Base-by-base conservation (phyloP, 2,329 filamentous ascomycete genomes). In the Venturia oleaginea region DNA sequence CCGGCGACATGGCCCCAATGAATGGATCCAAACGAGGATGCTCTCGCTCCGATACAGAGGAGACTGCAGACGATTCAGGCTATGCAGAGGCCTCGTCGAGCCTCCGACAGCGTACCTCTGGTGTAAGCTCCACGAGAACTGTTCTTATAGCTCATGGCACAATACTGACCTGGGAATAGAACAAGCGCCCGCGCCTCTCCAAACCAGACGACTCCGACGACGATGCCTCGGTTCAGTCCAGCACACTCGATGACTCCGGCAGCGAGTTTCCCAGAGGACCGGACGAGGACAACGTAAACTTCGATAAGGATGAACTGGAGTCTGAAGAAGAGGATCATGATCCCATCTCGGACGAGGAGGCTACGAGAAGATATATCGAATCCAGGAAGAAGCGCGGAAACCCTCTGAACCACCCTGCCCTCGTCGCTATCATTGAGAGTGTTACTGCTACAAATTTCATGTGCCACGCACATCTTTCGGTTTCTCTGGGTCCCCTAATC, bases 361-460 rank as follows among this genome's bases (percentile, higher is more conserved):
- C 48, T n/a, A 34, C 11, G 11, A 24, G 46, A 22, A 17, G 62
- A 27, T 60, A 43, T 27, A 27, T 30, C 32, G 51, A 38, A 6
- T 10, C 32, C 43, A 40, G 4, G n/a, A 46, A 17, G 46, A 54
- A 46, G 34, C 34, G 34, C 34, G 46, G 62, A 30, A 24, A 40
- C 22, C n/a, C 24, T 27, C 22, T 34, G 17, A 63, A 63, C 48
- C 51, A 40, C 22, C 40, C 62, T 24, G 88, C 91, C 0, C 89
- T 95, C 46, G 88, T 90, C 69, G 92, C 91, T 1, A 93, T 97
- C 64, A 88, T 97, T 59, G 89, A 96, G 74, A 87, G 87, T 67
- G 89, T 97, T 64, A 89, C 86, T 43, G 95, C 92, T 74, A 84
- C 86, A 70, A 97, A 97, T 74, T 97, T 97, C 76, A 97, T 97